Evolutionary conservation across 2,329 filamentous ascomycete genomes (phyloP).

Genomic region (Diaporthe aspalathi): DNA sequence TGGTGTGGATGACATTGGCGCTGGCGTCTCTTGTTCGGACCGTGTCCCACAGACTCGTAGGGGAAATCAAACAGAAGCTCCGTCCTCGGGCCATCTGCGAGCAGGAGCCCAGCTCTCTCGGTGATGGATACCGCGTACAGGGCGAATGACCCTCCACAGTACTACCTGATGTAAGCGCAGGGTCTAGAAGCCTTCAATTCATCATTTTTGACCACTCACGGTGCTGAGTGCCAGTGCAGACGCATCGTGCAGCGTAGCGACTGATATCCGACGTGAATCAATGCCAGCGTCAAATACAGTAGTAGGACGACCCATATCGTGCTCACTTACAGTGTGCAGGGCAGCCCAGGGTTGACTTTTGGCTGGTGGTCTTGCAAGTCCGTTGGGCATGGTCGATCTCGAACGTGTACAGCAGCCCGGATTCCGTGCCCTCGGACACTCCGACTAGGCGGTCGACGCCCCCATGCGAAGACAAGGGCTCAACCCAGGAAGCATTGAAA

Average conservation of each 20-base stretch:
- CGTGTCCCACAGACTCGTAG: conserved; percentile 5
- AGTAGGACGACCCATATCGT: neutral
- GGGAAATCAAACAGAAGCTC: neutral
- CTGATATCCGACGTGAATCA: neutral
- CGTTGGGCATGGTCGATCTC: neutral
- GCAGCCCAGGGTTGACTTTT: neutral
- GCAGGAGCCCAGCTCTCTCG: neutral
- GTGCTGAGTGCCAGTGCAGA: conserved; percentile 7
- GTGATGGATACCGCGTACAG: neutral
- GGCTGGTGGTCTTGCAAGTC: neutral
- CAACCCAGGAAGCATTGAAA: conserved; percentile 3
- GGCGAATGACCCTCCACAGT: neutral
- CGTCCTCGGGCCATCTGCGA: neutral
- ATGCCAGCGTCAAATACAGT: neutral
- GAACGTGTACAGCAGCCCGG: neutral
- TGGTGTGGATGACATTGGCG: conserved; percentile 16
- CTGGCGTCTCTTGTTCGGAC: neutral
- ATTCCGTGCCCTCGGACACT: neutral
- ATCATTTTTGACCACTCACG: neutral
- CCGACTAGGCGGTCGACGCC: neutral
- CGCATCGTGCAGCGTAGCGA: neutral
- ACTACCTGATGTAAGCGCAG: neutral
- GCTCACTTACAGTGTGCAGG: conserved; percentile 1
- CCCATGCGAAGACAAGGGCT: conserved; percentile 4
- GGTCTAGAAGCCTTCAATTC: neutral